phyloP scores from a whole-genome alignment of 768 basidiomycete species.

The Mycena haematopus region DNA sequence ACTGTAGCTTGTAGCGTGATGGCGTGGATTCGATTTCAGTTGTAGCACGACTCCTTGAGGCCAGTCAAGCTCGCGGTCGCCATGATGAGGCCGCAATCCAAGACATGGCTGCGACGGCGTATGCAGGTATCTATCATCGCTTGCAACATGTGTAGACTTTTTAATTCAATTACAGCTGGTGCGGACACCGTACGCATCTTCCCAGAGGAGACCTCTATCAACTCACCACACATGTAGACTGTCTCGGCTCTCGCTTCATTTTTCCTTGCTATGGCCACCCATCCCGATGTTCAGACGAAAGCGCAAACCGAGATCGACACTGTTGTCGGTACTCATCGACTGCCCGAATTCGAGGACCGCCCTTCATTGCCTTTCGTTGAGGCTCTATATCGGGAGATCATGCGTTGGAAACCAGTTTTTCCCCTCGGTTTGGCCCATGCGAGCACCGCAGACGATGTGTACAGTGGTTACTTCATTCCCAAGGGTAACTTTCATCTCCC shows the following conservation, averaged over 20 bases:
- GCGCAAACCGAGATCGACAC: slow-evolving; percentile 39
- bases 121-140: slow-evolving; percentile 32
- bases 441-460: slow-evolving; percentile 36
- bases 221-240: slow-evolving; percentile 27
- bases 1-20: neutral
- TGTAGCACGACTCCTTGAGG: slow-evolving; percentile 21
- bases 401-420: slow-evolving; percentile 26
- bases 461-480: slow-evolving; percentile 41
- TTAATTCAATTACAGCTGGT: slow-evolving; percentile 16
- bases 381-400: slow-evolving; percentile 27
- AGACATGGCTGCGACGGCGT: slow-evolving; percentile 38
- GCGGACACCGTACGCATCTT: slow-evolving; percentile 29
- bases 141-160: neutral
- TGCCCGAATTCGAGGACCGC: slow-evolving; percentile 39
- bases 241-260: slow-evolving; percentile 32
- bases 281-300: slow-evolving; percentile 35
- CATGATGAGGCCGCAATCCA: slow-evolving; percentile 33
- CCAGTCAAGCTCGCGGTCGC: neutral
- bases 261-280: slow-evolving; percentile 35
- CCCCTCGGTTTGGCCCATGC: slow-evolving; percentile 29
- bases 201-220: neutral
- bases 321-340: slow-evolving; percentile 36
- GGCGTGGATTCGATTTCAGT: slow-evolving; percentile 17
- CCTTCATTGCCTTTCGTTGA: slow-evolving; percentile 25
- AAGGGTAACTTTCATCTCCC: slow-evolving; percentile 29